These are phyloP conservation scores for Lophiotrema nucula DNA, from an alignment of 495 filamentous ascomycete genomes.

Conservation along the genomic window DNA sequence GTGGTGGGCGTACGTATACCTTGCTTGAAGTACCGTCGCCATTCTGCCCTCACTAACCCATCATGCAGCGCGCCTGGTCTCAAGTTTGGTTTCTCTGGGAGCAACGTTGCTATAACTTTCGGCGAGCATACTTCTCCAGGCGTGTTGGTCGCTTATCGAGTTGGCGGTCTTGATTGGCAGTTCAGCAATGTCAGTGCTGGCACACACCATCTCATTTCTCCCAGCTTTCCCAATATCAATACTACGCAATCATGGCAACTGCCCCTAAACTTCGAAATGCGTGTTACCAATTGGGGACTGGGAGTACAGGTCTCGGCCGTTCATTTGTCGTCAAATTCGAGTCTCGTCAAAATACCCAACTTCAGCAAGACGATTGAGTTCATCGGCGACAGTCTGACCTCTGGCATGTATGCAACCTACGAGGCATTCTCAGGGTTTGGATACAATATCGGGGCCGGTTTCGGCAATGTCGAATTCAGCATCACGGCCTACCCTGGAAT, in stretches of 20 bases:
- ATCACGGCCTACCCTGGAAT: conserved; percentile 49
- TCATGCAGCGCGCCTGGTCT: conserved; percentile 55
- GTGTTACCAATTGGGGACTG: conserved; percentile 67
- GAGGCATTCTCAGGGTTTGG: conserved; percentile 62
- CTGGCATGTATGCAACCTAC: conserved; percentile 64
- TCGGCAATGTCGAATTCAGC: conserved; percentile 64
- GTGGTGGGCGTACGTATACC: conserved; percentile 53
- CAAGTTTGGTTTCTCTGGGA: conserved; percentile 64
- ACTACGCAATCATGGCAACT: conserved; percentile 42
- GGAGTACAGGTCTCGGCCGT: conserved; percentile 61
- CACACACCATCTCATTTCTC: conserved; percentile 60
- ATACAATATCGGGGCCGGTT: conserved; percentile 56
- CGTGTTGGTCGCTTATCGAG: conserved; percentile 61
- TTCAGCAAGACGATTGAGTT: conserved; percentile 59
- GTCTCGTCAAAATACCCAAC: conserved; percentile 53
- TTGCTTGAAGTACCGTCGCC: not conserved
- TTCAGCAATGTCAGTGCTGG: conserved; percentile 66
- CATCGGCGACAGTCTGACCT: conserved; percentile 61
- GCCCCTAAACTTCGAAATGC: conserved; percentile 50
- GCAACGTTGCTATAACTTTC: conserved; percentile 62
- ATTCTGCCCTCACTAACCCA: not conserved
- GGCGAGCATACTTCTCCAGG: conserved; percentile 56
- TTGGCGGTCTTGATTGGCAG: conserved; percentile 62
- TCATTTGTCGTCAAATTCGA: conserved; percentile 50
- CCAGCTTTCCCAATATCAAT: conserved; percentile 44